phyloP scores from a whole-genome alignment of 2,329 filamentous ascomycete species.

The Phaeosphaeria sp. region DNA sequence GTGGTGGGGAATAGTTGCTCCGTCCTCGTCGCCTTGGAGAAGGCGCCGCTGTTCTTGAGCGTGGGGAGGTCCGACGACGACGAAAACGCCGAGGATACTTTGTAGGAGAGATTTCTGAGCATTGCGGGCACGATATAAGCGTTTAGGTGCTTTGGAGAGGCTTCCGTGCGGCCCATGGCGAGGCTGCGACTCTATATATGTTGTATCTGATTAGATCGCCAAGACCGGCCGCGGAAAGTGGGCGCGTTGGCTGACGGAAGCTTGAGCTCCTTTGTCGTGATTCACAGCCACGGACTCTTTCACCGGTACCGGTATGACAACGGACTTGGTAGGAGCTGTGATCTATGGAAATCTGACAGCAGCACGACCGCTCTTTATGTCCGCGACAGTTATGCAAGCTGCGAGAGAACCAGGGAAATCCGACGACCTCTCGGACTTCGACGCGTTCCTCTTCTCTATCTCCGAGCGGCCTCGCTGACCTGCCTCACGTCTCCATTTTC shows the following conservation, averaged over 20 bases:
- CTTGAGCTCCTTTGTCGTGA: not conserved
- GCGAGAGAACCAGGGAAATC: not conserved
- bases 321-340: not conserved
- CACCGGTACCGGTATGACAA: not conserved
- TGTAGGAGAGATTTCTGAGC: slow-evolving; percentile 47
- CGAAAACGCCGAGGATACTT: slow-evolving; percentile 37
- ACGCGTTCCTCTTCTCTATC: not conserved
- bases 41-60: slow-evolving; percentile 47
- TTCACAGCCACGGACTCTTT: not conserved
- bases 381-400: not conserved
- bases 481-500: not conserved
- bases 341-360: not conserved
- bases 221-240: slow-evolving; percentile 37
- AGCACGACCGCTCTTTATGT: not conserved
- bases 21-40: slow-evolving; percentile 55
- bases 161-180: slow-evolving; percentile 27
- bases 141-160: slow-evolving; percentile 32
- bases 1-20: slow-evolving; percentile 75
- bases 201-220: slow-evolving; percentile 34
- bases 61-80: slow-evolving; percentile 40
- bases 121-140: slow-evolving; percentile 47
- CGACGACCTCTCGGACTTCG: not conserved
- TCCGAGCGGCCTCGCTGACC: not conserved
- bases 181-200: slow-evolving; percentile 34
- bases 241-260: slow-evolving; percentile 23